phyloP scores from a whole-genome alignment of 129 eudicot species.

The Tanacetum coccineum region DNA sequence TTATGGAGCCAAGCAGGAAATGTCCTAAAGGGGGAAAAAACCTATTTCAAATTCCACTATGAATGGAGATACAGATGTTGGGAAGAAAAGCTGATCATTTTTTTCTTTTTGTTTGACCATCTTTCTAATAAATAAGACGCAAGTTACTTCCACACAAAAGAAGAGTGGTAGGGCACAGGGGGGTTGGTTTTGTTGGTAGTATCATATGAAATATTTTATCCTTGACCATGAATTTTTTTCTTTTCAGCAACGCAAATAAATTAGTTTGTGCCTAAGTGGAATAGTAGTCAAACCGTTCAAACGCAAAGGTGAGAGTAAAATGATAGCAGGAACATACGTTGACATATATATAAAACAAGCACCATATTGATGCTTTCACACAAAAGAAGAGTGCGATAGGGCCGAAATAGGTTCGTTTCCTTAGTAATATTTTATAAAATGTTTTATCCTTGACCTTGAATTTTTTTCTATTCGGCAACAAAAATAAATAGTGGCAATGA shows the following conservation, averaged over 20 bases:
- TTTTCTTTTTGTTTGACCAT: constrained; percentile 21
- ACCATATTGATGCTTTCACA: background rate
- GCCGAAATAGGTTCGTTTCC: background rate
- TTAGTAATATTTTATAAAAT: background rate
- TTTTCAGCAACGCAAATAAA: no score
- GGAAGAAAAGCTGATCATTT: constrained; percentile 11
- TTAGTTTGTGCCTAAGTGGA: no score
- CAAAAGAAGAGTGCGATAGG: constrained; percentile 5
- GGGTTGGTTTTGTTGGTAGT: background rate
- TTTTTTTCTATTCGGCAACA: no score
- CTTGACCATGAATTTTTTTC: no score
- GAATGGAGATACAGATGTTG: constrained; percentile 25
- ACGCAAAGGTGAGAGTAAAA: constrained; percentile 14
- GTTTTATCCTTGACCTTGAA: no score
- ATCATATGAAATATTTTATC: no score
- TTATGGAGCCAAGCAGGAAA: constrained; percentile 56
- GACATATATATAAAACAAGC: constrained; percentile 10
- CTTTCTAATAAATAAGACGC: constrained; percentile 24
- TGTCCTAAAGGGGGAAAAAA: constrained; percentile 24
- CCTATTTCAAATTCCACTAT: constrained; percentile 30
- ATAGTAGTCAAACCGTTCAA: background rate
- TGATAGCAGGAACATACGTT: constrained; percentile 19
- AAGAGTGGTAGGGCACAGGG: constrained; percentile 42
- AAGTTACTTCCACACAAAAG: constrained; percentile 15
- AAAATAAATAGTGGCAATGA: no score